These are phyloP conservation scores for Suhomyces panamericanus DNA, from an alignment of 1,139 yeast genomes.

Conservation along the genomic window DNA sequence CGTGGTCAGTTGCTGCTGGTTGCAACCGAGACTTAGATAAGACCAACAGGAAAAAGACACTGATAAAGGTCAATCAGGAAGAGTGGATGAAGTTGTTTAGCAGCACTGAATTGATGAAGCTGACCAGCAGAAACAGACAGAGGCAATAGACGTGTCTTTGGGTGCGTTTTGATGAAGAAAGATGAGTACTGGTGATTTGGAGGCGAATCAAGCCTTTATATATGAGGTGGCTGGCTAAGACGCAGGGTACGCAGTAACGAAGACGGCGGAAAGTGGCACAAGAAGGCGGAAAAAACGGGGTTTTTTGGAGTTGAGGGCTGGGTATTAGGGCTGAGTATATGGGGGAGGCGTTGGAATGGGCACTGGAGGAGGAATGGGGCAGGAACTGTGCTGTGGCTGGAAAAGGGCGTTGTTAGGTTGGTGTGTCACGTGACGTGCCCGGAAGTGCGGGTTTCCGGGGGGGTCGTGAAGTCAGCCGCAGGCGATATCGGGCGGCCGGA, in stretches of 20 bases:
- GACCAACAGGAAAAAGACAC: background rate
- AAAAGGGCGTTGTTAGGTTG: background rate
- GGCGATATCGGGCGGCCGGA: too few relatives aligned
- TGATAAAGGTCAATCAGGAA: background rate
- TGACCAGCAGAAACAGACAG: too few relatives aligned
- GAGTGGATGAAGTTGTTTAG: too few relatives aligned
- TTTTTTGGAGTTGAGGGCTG: background rate
- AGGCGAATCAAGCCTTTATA: background rate
- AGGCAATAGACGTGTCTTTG: background rate
- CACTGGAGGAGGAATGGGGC: background rate
- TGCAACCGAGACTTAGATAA: background rate
- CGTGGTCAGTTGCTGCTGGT: background rate
- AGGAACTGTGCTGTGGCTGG: background rate
- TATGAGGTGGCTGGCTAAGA: slow-evolving; percentile 12
- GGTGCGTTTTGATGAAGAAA: background rate
- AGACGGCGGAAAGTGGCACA: background rate
- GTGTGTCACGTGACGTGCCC: background rate
- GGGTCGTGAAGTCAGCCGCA: too few relatives aligned
- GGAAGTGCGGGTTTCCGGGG: background rate
- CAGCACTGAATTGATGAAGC: background rate
- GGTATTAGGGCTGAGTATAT: background rate
- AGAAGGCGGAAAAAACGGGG: background rate
- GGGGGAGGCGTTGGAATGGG: background rate
- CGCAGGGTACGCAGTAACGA: slow-evolving; percentile 4
- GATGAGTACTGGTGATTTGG: background rate